Base-by-base conservation (phyloP, 106 monocot species). In the Iris macrosiphon region DNA sequence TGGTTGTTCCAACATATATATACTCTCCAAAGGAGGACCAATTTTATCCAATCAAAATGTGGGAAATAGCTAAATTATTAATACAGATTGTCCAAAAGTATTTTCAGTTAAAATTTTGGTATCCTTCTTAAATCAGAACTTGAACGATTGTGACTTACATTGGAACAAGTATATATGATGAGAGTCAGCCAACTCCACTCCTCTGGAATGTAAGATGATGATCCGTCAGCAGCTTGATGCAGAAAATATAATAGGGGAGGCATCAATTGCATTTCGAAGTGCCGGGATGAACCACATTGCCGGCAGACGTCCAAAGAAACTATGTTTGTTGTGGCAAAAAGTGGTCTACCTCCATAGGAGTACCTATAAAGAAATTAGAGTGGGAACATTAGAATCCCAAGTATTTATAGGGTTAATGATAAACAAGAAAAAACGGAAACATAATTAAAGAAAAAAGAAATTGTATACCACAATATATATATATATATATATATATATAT, bases 221-320 rank as follows among this genome's bases (percentile, higher is more conserved):
- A 68, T 57, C 28, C 66, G 54, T 72, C 72, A 54, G 69, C 53
- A 61, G 74, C 95, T 77, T 96, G 52, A 43, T 82, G 73, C 26
- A 96, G 69, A 78, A 86, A 96, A 77, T 86, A 89, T 43, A 89
- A 62, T 27, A 96, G 70, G 11, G 95, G 77, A 30, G 95, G 69
- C 95, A 96, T 89, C 62, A 96, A 59, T 29, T 96, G 95, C 82
- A 96, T 74, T 51, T 96, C 95, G 69, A 43, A 96, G 0, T 69
- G 70, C 20, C 82, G 51, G 12, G 18, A 22, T 65, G 89, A 79
- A 40, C 89, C 80, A 77, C 95, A 96, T 8, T n/a, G n/a, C 23
- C 54, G 62, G 59, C 95, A 96, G 4, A 19, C 43, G 31, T 62
- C 62, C 39, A 82, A 72, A 40, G 86, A 42, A 39, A 11, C 63